A percentile compares a stretch with the other conserved stretches of the same genome.
Evolutionary conservation across 2,329 filamentous ascomycete genomes (phyloP).

Genomic region (Pseudogymnoascus sp.): DNA sequence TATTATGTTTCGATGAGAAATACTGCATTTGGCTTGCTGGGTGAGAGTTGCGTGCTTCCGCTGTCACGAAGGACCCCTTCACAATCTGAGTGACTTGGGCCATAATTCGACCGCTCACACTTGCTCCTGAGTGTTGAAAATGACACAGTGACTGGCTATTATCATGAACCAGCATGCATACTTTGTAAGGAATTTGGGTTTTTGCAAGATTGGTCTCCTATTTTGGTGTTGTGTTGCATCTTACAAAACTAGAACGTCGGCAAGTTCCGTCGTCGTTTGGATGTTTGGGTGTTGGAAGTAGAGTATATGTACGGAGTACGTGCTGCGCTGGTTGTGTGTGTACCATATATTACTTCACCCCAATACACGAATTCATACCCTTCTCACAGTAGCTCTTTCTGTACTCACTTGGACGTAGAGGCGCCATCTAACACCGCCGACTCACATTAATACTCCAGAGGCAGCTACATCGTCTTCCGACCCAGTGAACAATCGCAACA

Average conservation of each 20-base stretch:
- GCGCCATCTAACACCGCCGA: not conserved
- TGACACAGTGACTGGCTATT: not conserved
- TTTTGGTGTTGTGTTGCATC: slow-evolving; percentile 62
- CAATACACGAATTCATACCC: slow-evolving; percentile 5
- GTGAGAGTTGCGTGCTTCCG: slow-evolving; percentile 43
- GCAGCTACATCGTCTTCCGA: not conserved
- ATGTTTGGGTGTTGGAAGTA: slow-evolving; percentile 6
- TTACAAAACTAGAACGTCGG: slow-evolving; percentile 62
- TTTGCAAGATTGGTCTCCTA: not conserved
- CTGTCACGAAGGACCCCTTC: too few relatives aligned
- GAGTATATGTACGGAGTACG: not conserved
- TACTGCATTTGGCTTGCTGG: slow-evolving; percentile 47
- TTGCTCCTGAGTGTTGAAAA: not conserved
- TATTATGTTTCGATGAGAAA: not conserved
- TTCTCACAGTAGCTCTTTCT: slow-evolving; percentile 8
- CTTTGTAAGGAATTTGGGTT: not conserved
- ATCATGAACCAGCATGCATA: not conserved
- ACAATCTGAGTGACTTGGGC: not conserved
- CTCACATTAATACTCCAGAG: not conserved
- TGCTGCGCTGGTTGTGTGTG: not conserved
- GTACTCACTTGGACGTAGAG: not conserved
- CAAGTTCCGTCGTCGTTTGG: slow-evolving; percentile 14
- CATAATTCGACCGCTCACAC: not conserved
- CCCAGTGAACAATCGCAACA: not conserved
- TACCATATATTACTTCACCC: slow-evolving; percentile 2